These are phyloP conservation scores for Babesia ovata DNA, from an alignment of 169 alveolate genomes.

Conservation along the genomic window DNA sequence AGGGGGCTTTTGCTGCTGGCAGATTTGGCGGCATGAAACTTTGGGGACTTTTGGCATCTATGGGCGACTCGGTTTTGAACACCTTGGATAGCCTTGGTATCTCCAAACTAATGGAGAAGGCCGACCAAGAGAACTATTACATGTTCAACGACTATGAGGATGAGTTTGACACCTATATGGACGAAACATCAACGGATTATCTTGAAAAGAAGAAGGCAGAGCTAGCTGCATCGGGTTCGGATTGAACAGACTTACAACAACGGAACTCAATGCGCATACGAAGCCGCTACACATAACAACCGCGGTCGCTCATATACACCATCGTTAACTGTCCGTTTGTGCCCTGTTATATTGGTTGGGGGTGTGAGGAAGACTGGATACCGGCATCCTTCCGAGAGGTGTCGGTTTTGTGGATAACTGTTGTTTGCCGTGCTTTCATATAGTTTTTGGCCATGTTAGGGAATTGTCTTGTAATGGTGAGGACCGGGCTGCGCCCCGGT, in stretches of 20 bases:
- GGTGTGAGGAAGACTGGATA: no score
- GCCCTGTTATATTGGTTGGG: no score
- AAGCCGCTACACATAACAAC: no score
- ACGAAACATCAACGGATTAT: background rate
- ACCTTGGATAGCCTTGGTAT: background rate
- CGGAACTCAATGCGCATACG: no score
- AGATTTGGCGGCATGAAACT: background rate
- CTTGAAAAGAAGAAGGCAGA: background rate
- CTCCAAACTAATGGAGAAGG: background rate
- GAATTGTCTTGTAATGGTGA: no score
- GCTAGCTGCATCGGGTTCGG: background rate
- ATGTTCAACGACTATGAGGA: slow-evolving; percentile 19
- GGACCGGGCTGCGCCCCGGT: no score
- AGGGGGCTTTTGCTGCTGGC: slow-evolving; percentile 1
- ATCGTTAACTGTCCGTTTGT: no score
- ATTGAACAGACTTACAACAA: background rate
- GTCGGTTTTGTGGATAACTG: no score
- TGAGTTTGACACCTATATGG: slow-evolving; percentile 19
- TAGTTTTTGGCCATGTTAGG: no score
- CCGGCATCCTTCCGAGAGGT: no score
- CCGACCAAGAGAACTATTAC: background rate
- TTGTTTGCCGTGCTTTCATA: no score
- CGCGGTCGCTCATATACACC: no score
- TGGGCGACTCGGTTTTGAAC: slow-evolving; percentile 1
- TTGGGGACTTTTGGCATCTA: background rate